Evolutionary conservation across 352 stramenopile genomes (phyloP).

Genomic region (Phytophthora niederhauseri): DNA sequence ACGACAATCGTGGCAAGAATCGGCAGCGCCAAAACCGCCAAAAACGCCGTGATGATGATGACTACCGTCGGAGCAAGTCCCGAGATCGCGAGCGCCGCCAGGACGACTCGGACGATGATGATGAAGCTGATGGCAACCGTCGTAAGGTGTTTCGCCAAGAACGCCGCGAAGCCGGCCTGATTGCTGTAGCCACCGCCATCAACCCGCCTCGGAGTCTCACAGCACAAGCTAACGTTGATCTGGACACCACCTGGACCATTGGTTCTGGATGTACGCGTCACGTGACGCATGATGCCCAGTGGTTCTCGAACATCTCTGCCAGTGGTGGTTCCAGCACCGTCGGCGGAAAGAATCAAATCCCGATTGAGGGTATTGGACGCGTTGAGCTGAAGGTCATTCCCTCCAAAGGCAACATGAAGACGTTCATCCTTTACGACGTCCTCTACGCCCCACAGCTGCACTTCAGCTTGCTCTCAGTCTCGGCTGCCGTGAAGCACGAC

Average conservation of each 20-base stretch:
- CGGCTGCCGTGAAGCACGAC: constrained; percentile 9
- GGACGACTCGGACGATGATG: background rate
- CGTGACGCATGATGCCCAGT: constrained; percentile 19
- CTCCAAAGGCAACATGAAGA: constrained; percentile 24
- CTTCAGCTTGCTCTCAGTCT: constrained; percentile 8
- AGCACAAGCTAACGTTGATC: background rate
- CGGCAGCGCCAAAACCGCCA: background rate
- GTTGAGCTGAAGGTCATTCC: constrained; percentile 22
- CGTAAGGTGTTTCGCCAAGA: constrained; percentile 8
- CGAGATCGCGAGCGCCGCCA: background rate
- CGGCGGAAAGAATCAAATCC: constrained; percentile 7
- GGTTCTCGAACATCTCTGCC: constrained; percentile 8
- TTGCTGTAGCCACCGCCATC: constrained; percentile 17
- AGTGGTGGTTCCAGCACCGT: constrained; percentile 22
- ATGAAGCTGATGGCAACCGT: background rate
- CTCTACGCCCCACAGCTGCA: constrained; percentile 9
- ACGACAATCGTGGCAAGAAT: background rate
- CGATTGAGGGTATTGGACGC: constrained; percentile 15
- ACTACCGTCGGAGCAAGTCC: background rate
- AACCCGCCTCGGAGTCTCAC: constrained; percentile 1
- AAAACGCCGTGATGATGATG: background rate
- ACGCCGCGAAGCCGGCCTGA: background rate
- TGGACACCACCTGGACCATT: constrained; percentile 8
- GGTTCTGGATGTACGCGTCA: constrained; percentile 22
- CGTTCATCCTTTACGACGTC: constrained; percentile 8